These are phyloP conservation scores for Phyllachora maydis DNA, from an alignment of 2,329 filamentous ascomycete species.

Conservation along the genomic window DNA sequence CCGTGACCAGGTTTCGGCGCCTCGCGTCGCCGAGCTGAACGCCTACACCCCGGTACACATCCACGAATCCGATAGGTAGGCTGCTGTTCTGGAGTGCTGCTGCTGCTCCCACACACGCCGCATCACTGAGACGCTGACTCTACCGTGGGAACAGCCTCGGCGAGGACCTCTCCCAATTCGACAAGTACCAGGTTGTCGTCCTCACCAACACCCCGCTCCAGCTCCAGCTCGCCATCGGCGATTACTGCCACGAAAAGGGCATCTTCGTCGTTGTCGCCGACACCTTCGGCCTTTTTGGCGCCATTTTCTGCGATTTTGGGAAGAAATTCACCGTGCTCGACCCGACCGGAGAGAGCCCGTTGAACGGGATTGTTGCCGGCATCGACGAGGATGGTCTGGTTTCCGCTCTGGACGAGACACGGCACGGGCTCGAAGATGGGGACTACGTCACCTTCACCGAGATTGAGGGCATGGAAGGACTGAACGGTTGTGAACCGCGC, in stretches of 20 bases:
- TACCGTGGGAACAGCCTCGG: conserved; percentile 41
- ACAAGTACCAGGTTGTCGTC: conserved; percentile 83
- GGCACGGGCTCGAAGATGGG: conserved; percentile 88
- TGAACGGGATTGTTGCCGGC: conserved; percentile 72
- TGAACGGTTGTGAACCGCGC: conserved; percentile 68
- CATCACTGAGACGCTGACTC: neutral
- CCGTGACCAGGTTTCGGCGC: conserved; percentile 68
- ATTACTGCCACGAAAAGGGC: conserved; percentile 85
- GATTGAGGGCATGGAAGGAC: conserved; percentile 70
- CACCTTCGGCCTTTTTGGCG: conserved; percentile 84
- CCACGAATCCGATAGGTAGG: conserved; percentile 37
- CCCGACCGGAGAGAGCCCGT: conserved; percentile 70
- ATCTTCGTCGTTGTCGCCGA: conserved; percentile 81
- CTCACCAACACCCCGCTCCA: conserved; percentile 67
- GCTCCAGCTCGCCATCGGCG: conserved; percentile 65
- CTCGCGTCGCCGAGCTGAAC: conserved; percentile 84
- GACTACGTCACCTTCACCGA: conserved; percentile 94
- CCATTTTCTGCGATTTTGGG: conserved; percentile 94
- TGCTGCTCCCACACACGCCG: no score
- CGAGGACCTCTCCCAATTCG: conserved; percentile 59
- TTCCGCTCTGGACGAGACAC: conserved; percentile 81
- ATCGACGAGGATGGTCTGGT: conserved; percentile 83
- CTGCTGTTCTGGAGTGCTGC: no score
- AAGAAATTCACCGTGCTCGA: conserved; percentile 84
- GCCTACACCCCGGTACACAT: conserved; percentile 83